Conservation (phyloP, 345 rosid genomes). For the Sisymbrium altissimum region DNA sequence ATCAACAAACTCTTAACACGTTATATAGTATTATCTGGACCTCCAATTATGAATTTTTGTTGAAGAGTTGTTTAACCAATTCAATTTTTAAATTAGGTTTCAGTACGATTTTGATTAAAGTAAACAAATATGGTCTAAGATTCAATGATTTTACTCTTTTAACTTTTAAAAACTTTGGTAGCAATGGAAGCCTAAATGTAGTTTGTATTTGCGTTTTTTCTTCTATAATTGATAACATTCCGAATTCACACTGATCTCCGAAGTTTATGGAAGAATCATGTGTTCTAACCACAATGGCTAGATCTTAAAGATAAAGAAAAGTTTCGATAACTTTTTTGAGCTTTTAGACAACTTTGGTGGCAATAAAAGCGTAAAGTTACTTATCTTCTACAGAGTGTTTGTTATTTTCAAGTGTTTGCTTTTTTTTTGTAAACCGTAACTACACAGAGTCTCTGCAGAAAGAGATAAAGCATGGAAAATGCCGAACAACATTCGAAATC, state of each 20-base stretch:
- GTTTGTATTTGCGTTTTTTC: too few relatives aligned
- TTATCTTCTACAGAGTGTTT: constrained; percentile 20
- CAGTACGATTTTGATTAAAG: too few relatives aligned
- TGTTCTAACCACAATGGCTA: neutral
- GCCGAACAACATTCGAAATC: neutral
- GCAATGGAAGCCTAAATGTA: neutral
- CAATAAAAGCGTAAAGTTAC: constrained; percentile 19
- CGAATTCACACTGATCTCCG: neutral
- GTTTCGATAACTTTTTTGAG: neutral
- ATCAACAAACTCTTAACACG: neutral
- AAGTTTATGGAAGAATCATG: neutral
- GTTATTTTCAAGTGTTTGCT: constrained; percentile 26
- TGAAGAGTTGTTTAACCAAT: neutral
- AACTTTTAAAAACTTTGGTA: neutral
- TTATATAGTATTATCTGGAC: neutral
- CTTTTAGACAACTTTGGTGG: constrained; percentile 21
- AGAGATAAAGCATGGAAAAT: constrained; percentile 19
- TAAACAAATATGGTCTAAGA: too few relatives aligned
- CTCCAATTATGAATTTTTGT: neutral
- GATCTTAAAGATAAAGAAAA: neutral
- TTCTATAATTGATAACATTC: neutral
- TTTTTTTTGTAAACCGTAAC: constrained; percentile 23
- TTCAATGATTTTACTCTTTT: too few relatives aligned
- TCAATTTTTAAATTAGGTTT: neutral
- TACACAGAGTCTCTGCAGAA: constrained; percentile 32